Evolutionary conservation across 2,329 filamentous ascomycete species (phyloP), one percentile per base, ranked within the genome.

Genomic region (Colletotrichum plurivorum): DNA sequence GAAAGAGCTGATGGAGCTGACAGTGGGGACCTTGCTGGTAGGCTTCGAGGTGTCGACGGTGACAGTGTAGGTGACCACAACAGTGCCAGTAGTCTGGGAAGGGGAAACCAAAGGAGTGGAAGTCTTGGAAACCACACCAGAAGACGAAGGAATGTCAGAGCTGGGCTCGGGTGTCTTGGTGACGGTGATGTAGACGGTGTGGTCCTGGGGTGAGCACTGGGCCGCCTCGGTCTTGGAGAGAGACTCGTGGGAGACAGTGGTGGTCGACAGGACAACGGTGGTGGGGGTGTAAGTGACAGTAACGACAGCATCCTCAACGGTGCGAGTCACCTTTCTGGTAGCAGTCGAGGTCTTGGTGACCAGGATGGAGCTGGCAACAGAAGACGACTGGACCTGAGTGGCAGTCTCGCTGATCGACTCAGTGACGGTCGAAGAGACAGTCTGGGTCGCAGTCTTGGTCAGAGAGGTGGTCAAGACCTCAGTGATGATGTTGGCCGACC

Each of bases 131-230:
- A 52, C 12, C 27, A 51, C 31, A 18, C 5, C 12, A 16, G 55
- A 65, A 57, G 61, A 69, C 51, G 31, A 49, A n/a, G 60, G 54
- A 9, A 36, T 36, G 31, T 9, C 31, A 31, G 60, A 48, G 65
- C 65, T 55, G 13, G 41, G 51, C 31, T 20, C 49, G 45, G 56
- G 46, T 9, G 62, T 56, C 68, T 72, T 45, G 49, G 69, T 73
- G 60, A 73, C 39, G 12, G 70, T 72, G 31, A 64, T 25, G 46
- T 61, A 69, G 46, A 67, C 49, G 3, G 70, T 71, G 18, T 71
- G 70, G 18, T 65, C 43, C 15, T 52, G 48, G 13, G 12, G 55
- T 15, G 65, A 68, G 59, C 59, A 64, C 55, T 60, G 49, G 18
- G 48, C 57, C 48, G 48, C 57, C 48, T 56, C 66, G 27, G 51